Evolutionary conservation across 1,139 yeast species (phyloP).

Genomic region (Yamadazyma songkhlaensis): DNA sequence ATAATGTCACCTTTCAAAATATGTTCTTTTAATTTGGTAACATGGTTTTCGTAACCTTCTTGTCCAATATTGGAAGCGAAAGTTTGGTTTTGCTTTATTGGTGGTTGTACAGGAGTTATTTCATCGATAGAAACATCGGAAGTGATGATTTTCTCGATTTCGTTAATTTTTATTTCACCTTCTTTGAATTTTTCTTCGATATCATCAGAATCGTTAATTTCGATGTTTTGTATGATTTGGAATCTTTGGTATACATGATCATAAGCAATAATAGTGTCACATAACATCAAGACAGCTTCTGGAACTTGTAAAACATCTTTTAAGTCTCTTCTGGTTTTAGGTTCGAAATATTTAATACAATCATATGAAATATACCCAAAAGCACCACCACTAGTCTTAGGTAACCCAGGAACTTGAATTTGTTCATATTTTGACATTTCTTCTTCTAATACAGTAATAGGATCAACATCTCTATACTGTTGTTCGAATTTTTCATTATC

Average conservation of each 20-base stretch:
- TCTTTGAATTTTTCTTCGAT: constrained; percentile 49
- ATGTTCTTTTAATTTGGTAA: constrained; percentile 68
- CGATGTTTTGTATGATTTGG: constrained; percentile 82
- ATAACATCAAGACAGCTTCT: constrained; percentile 88
- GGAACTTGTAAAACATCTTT: constrained; percentile 82
- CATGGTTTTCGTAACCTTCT: constrained; percentile 87
- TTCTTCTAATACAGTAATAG: constrained; percentile 67
- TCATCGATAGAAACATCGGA: constrained; percentile 32
- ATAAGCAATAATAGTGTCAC: constrained; percentile 84
- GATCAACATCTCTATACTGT: constrained; percentile 57
- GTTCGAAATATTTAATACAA: constrained; percentile 94
- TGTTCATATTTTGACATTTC: constrained; percentile 66
- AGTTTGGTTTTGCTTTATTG: constrained; percentile 60
- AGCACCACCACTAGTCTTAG: constrained; percentile 91
- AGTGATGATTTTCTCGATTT: constrained; percentile 51
- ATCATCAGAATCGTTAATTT: constrained; percentile 36
- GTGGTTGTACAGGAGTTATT: constrained; percentile 57
- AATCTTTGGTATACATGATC: constrained; percentile 93
- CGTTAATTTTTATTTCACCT: constrained; percentile 57
- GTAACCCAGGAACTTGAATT: constrained; percentile 77
- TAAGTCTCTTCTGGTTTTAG: constrained; percentile 71
- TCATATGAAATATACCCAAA: constrained; percentile 94
- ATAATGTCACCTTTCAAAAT: constrained; percentile 89
- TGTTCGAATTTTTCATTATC: constrained; percentile 36
- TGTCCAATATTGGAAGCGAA: constrained; percentile 90